Evolutionary conservation across 2,329 filamentous ascomycete species (phyloP).

Genomic region (Mycogone perniciosa): DNA sequence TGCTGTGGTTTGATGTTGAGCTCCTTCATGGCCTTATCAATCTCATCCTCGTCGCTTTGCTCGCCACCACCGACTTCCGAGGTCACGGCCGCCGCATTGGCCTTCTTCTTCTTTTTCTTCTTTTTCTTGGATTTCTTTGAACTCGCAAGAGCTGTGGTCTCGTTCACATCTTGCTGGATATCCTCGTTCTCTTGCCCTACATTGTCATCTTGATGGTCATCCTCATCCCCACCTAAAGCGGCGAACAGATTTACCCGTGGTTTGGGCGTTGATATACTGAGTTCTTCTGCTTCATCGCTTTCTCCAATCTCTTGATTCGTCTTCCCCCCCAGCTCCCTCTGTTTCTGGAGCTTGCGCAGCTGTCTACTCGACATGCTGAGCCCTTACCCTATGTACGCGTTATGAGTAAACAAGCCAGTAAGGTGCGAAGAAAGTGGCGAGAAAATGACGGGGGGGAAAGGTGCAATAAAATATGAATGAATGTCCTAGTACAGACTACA

Average conservation of each 20-base stretch:
- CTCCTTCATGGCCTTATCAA: constrained; percentile 48
- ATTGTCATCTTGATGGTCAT: constrained; percentile 33
- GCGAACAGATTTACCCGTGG: constrained; percentile 45
- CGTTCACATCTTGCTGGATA: neutral
- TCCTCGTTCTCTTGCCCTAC: constrained; percentile 21
- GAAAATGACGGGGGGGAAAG: neutral
- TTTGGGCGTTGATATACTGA: constrained; percentile 27
- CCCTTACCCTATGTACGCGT: neutral
- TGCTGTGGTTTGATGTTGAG: constrained; percentile 32
- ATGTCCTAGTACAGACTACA: no score
- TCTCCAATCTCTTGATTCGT: constrained; percentile 18
- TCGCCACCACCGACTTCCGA: constrained; percentile 11
- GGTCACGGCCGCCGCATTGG: constrained; percentile 20
- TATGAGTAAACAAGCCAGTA: neutral
- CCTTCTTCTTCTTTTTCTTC: constrained; percentile 34
- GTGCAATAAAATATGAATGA: no score
- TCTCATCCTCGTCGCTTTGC: constrained; percentile 42
- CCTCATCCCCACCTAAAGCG: constrained; percentile 40
- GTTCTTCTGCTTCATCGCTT: constrained; percentile 27
- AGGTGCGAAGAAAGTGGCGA: neutral
- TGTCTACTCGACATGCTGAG: constrained; percentile 44
- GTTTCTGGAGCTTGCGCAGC: constrained; percentile 46
- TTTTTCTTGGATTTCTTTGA: constrained; percentile 35
- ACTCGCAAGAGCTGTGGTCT: neutral
- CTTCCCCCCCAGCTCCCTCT: constrained; percentile 37